Conservation (phyloP, 73 alveolate species). For the Blepharisma japonicum region DNA sequence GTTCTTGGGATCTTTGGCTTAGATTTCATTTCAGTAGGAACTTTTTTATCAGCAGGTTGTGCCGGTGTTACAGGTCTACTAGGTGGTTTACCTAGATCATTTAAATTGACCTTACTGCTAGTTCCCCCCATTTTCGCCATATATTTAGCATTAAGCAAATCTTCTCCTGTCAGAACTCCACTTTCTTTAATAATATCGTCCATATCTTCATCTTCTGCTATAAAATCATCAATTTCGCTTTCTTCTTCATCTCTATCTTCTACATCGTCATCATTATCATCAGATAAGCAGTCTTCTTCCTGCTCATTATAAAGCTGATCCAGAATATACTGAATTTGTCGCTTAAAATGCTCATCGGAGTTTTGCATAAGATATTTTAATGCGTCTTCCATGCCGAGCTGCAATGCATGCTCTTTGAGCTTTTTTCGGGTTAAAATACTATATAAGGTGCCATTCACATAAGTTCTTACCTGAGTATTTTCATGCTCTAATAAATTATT, state of each 20-base stretch:
- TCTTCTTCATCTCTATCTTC: conserved; percentile 77
- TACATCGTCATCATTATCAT: conserved; percentile 66
- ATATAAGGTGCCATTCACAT: conserved; percentile 74
- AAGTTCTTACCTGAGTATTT: conserved; percentile 72
- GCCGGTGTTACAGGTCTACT: conserved; percentile 50
- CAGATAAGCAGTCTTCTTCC: conserved; percentile 58
- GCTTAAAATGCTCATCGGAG: conserved; percentile 75
- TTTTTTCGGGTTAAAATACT: conserved; percentile 57
- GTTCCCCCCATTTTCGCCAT: conserved; percentile 32
- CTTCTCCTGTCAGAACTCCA: conserved; percentile 66
- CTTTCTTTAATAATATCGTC: conserved; percentile 64
- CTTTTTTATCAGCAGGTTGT: conserved; percentile 23
- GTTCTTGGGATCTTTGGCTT: conserved; percentile 79
- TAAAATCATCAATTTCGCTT: conserved; percentile 67
- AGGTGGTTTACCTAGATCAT: conserved; percentile 15
- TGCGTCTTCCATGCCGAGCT: conserved; percentile 70
- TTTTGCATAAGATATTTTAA: conserved; percentile 55
- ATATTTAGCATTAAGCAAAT: conserved; percentile 60
- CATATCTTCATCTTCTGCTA: conserved; percentile 78
- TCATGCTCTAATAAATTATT: conserved; percentile 90
- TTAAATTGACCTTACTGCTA: neutral
- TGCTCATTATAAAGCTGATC: conserved; percentile 59
- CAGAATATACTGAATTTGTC: conserved; percentile 75
- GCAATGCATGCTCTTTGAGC: conserved; percentile 56
- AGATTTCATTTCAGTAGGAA: conserved; percentile 73